These are phyloP conservation scores for Paspalum notatum DNA, from an alignment of 176 grass and related monocot species.

Conservation along the genomic window DNA sequence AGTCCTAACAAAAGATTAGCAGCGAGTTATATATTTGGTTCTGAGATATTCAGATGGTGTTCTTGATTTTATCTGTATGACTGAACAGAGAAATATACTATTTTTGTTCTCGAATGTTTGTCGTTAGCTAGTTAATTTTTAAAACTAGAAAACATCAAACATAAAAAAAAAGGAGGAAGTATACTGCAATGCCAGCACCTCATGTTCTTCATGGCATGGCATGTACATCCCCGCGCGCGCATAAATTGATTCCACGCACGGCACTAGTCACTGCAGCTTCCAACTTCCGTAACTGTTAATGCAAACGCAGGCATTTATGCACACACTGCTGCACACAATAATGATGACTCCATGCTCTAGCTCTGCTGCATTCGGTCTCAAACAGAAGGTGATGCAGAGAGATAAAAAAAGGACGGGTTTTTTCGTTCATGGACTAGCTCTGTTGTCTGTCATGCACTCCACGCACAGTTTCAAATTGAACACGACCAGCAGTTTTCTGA, in stretches of 20 bases:
- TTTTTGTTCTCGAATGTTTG: too few species aligned
- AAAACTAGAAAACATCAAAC: too few species aligned
- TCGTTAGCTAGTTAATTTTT: too few species aligned
- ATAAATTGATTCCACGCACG: slow-evolving; percentile 33
- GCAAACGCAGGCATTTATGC: slow-evolving; percentile 25
- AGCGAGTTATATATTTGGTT: not conserved
- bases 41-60: not conserved
- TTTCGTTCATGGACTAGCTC: not conserved
- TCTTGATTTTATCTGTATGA: not conserved
- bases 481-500: not conserved
- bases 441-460: too few species aligned
- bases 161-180: too few species aligned
- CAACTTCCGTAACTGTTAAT: slow-evolving; percentile 34
- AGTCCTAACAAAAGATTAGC: not conserved
- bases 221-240: slow-evolving; percentile 21
- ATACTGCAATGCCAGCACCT: slow-evolving; percentile 1
- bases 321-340: not conserved
- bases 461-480: too few species aligned
- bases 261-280: slow-evolving; percentile 46
- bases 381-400: not conserved
- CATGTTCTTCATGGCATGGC: slow-evolving; percentile 9
- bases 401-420: not conserved
- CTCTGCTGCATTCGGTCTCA: not conserved
- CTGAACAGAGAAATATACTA: not conserved
- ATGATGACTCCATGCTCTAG: slow-evolving; percentile 11